A percentile compares a stretch with the other conserved stretches of the same genome.
phyloP scores from a whole-genome alignment of 805 yeast genomes.

The Kluyveromyces aestuarii region DNA sequence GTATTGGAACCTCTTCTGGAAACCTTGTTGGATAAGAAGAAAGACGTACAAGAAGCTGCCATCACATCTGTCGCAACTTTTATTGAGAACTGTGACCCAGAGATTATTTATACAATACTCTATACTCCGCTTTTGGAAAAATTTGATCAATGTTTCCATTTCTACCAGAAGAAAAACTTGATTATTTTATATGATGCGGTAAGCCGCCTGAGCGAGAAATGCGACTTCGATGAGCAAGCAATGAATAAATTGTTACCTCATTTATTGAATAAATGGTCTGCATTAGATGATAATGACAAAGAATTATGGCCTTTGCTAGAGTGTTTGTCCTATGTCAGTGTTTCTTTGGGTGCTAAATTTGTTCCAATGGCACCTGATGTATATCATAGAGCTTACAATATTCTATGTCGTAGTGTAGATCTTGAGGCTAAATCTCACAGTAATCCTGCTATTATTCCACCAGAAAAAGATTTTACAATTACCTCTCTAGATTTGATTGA shows the following conservation, averaged over 20 bases:
- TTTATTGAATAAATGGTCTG: conserved; percentile 71
- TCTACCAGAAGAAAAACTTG: conserved; percentile 76
- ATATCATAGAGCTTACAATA: conserved; percentile 65
- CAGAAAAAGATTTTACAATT: conserved; percentile 85
- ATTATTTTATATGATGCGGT: conserved; percentile 82
- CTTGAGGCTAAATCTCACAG: conserved; percentile 52
- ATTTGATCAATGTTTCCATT: conserved; percentile 62
- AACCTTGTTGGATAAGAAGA: conserved; percentile 73
- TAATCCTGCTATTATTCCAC: conserved; percentile 61
- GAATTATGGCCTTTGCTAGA: conserved; percentile 89
- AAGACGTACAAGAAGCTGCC: conserved; percentile 93
- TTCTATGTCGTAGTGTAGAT: conserved; percentile 59
- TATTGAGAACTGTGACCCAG: conserved; percentile 64
- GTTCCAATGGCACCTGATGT: conserved; percentile 86
- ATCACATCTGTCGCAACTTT: conserved; percentile 80
- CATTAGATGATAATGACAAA: conserved; percentile 63
- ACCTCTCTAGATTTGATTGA: conserved; percentile 86
- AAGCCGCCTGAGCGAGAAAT: conserved; percentile 76
- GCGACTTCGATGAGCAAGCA: conserved; percentile 47
- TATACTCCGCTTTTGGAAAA: conserved; percentile 59
- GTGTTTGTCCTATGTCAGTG: conserved; percentile 87
- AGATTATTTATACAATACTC: conserved; percentile 47
- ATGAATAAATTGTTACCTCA: conserved; percentile 69
- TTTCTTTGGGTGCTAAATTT: conserved; percentile 73
- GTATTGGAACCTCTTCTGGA: conserved; percentile 67